Evolutionary conservation across 139 green algal species (phyloP), one percentile per base, ranked within the genome.

Genomic region (Picochlorum sp.): DNA sequence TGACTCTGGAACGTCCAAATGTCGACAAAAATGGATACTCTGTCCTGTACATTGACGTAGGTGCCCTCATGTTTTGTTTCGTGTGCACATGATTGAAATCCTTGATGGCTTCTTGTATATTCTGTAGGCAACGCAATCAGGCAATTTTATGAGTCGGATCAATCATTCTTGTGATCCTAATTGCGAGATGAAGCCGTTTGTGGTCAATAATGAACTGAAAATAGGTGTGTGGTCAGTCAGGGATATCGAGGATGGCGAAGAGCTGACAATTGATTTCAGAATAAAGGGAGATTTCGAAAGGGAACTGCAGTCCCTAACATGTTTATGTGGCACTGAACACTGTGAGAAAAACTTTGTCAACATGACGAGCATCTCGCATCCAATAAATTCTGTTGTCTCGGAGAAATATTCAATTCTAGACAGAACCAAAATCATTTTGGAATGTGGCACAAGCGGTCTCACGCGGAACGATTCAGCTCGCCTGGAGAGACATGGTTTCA

Each of bases 81-180:
- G 15, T 54, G 6, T 10, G 13, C 15, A 20, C 47, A 26, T 54
- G 16, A 7, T 21, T 54, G 47, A 21, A 20, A 54, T 54, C 1
- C 5, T 54, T 54, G 8, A 21, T 54, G 16, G 16, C 47, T 21
- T 54, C 47, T 54, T 54, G 47, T 54, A 54, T 20, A 26, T 10
- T 8, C n/a, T 23, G 30, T 30, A 74, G 57, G 91, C 89, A 13
- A 88, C 88, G 15, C 77, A 85, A 62, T 85, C 83, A 77, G 85
- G 86, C 24, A 82, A 82, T 32, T 90, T 96, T 67, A 86, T 85
- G 10, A 85, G 70, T 62, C 80, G 91, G 50, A 85, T 97, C 62
- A 89, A 79, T 66, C 91, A 97, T 75, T 90, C 78, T 56, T 97
- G 91, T 84, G 83, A 69, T 15, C 88, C 91, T 57, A 97, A 97